These are phyloP conservation scores for Annulohypoxylon maeteangense DNA, from an alignment of 495 filamentous ascomycete species.

Conservation along the genomic window DNA sequence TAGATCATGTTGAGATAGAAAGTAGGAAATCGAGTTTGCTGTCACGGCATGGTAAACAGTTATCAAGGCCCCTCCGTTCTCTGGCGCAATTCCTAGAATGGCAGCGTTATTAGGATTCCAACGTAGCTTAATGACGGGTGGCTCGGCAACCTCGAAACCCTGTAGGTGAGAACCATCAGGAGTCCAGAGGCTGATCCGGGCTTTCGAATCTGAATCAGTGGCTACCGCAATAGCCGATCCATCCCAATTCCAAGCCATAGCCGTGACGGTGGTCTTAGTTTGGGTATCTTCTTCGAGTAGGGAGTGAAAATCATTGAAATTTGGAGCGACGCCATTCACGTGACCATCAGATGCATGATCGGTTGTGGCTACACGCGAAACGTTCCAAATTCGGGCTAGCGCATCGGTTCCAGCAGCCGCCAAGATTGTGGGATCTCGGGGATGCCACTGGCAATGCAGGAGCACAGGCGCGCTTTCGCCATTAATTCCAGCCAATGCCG, in stretches of 20 bases:
- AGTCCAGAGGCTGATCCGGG: conserved; percentile 75
- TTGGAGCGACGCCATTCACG: conserved; percentile 54
- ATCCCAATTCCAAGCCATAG: conserved; percentile 76
- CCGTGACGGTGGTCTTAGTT: conserved; percentile 61
- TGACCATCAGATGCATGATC: conserved; percentile 56
- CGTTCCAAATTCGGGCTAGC: conserved; percentile 82
- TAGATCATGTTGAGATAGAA: conserved; percentile 58
- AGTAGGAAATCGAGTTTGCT: conserved; percentile 53
- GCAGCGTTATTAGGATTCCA: conserved; percentile 68
- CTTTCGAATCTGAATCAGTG: conserved; percentile 69
- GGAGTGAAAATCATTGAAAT: conserved; percentile 47
- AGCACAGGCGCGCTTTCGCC: conserved; percentile 63
- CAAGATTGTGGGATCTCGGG: conserved; percentile 76
- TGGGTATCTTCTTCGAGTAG: conserved; percentile 59
- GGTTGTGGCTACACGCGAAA: conserved; percentile 65
- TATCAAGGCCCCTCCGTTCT: conserved; percentile 58
- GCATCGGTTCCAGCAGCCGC: conserved; percentile 78
- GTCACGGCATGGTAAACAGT: conserved; percentile 60
- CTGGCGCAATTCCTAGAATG: conserved; percentile 66
- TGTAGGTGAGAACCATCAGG: conserved; percentile 64
- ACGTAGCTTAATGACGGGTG: conserved; percentile 66
- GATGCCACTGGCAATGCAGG: conserved; percentile 80
- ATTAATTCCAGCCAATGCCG: conserved; percentile 49
- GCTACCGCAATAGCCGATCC: conserved; percentile 76
- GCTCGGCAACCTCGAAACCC: conserved; percentile 57